A percentile compares a stretch with the other conserved stretches of the same genome.
These are phyloP conservation scores for Umbilicaria muhlenbergii DNA, from an alignment of 495 filamentous ascomycete genomes.

Conservation along the genomic window DNA sequence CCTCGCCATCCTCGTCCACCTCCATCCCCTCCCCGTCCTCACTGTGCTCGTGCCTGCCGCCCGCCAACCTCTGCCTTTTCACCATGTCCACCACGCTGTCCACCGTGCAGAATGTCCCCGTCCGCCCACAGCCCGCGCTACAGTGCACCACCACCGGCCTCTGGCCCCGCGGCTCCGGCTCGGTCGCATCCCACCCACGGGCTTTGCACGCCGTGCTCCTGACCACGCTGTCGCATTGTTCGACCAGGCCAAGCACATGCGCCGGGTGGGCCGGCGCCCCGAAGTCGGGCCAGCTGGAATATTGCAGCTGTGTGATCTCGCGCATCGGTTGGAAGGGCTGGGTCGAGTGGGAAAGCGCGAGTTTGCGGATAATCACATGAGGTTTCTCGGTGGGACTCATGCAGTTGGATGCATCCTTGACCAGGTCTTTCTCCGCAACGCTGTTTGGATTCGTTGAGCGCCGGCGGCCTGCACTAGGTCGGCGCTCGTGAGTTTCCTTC, in stretches of 20 bases:
- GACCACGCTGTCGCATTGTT: slow-evolving; percentile 53
- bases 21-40: slow-evolving; percentile 24
- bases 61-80: slow-evolving; percentile 47
- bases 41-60: slow-evolving; percentile 9
- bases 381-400: slow-evolving; percentile 37
- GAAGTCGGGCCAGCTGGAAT: slow-evolving; percentile 91
- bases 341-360: slow-evolving; percentile 59
- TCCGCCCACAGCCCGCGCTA: slow-evolving; percentile 87
- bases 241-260: slow-evolving; percentile 74
- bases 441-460: slow-evolving; percentile 12
- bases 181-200: slow-evolving; percentile 17
- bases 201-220: slow-evolving; percentile 20
- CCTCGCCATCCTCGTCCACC: slow-evolving; percentile 30
- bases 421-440: slow-evolving; percentile 3
- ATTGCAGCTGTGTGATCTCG: slow-evolving; percentile 91
- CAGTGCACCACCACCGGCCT: slow-evolving; percentile 86
- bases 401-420: slow-evolving; percentile 10
- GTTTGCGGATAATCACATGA: slow-evolving; percentile 72
- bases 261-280: slow-evolving; percentile 79
- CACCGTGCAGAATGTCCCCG: slow-evolving; percentile 91
- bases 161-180: slow-evolving; percentile 37
- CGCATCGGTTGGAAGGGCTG: slow-evolving; percentile 76
- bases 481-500: not conserved
- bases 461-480: slow-evolving; percentile 8
- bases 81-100: slow-evolving; percentile 90